Evolutionary conservation across 2,329 filamentous ascomycete genomes (phyloP).

Genomic region (Neobulgaria alba): DNA sequence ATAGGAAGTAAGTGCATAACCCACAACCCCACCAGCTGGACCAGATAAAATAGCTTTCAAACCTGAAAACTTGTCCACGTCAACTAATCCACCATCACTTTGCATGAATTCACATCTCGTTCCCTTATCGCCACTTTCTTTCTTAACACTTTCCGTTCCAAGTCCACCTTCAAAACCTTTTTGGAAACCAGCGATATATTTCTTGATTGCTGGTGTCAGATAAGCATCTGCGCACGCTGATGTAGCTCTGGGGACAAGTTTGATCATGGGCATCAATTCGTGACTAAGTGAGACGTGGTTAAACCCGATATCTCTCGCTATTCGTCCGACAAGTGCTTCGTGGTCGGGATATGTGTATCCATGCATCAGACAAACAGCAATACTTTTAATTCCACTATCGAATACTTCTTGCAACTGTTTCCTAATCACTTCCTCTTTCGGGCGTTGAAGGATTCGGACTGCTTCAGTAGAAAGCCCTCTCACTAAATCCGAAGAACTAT

Average conservation of each 20-base stretch:
- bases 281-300: slow-evolving; percentile 73
- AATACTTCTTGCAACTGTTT: slow-evolving; percentile 58
- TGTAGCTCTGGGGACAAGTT: slow-evolving; percentile 59
- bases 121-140: slow-evolving; percentile 53
- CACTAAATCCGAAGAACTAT: slow-evolving; percentile 46
- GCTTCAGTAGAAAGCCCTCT: slow-evolving; percentile 66
- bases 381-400: slow-evolving; percentile 64
- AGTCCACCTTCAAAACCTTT: slow-evolving; percentile 74
- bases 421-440: slow-evolving; percentile 47
- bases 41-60: slow-evolving; percentile 80
- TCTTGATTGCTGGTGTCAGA: slow-evolving; percentile 60
- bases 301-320: slow-evolving; percentile 77
- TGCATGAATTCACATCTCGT: slow-evolving; percentile 95
- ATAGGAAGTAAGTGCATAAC: slow-evolving; percentile 86
- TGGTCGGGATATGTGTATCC: slow-evolving; percentile 86
- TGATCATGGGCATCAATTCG: slow-evolving; percentile 75
- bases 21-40: slow-evolving; percentile 87
- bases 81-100: slow-evolving; percentile 53
- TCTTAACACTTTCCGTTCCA: slow-evolving; percentile 65
- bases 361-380: slow-evolving; percentile 88
- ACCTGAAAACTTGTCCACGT: slow-evolving; percentile 75
- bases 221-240: slow-evolving; percentile 70
- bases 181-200: slow-evolving; percentile 68
- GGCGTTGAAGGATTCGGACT: slow-evolving; percentile 59
- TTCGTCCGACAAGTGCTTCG: slow-evolving; percentile 65